Evolutionary conservation across 2,329 filamentous ascomycete species (phyloP).

Genomic region (Cylindrodendrum hubeiense): DNA sequence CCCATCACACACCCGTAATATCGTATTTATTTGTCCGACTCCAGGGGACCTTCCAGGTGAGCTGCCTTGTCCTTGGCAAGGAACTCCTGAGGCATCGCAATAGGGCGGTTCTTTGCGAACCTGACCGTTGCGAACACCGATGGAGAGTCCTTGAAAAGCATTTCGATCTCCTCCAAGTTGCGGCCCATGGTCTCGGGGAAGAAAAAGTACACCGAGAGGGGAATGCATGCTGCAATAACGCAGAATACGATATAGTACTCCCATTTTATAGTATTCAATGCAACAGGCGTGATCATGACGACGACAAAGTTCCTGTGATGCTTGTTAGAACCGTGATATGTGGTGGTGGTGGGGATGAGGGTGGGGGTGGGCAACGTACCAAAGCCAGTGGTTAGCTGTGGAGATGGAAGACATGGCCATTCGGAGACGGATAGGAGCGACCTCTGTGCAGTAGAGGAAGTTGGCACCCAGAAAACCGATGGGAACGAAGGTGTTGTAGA

Average conservation of each 20-base stretch:
- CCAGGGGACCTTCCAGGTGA: slow-evolving; percentile 34
- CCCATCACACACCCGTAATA: too few relatives aligned
- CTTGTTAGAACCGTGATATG: not conserved
- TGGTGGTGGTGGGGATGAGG: not conserved
- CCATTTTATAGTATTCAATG: slow-evolving; percentile 68
- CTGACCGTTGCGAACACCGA: slow-evolving; percentile 51
- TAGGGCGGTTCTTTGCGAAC: slow-evolving; percentile 51
- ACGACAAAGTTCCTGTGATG: slow-evolving; percentile 53
- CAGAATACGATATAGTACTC: slow-evolving; percentile 59
- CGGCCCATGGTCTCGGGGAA: slow-evolving; percentile 62
- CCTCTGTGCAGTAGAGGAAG: slow-evolving; percentile 67
- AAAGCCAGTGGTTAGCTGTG: slow-evolving; percentile 53
- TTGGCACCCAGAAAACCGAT: slow-evolving; percentile 73
- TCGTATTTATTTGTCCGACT: slow-evolving; percentile 6
- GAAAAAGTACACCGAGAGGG: slow-evolving; percentile 53
- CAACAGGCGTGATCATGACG: slow-evolving; percentile 73
- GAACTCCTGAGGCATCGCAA: slow-evolving; percentile 48
- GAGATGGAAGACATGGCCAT: slow-evolving; percentile 63
- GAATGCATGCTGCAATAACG: slow-evolving; percentile 56
- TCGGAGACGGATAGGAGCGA: slow-evolving; percentile 60
- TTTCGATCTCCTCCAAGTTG: slow-evolving; percentile 60
- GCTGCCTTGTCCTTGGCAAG: slow-evolving; percentile 43
- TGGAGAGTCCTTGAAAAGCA: slow-evolving; percentile 56
- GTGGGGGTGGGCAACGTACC: slow-evolving; percentile 28
- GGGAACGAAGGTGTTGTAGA: slow-evolving; percentile 76